These are phyloP conservation scores for Epichloe festucae DNA, from an alignment of 2,329 filamentous ascomycete species.

Conservation along the genomic window DNA sequence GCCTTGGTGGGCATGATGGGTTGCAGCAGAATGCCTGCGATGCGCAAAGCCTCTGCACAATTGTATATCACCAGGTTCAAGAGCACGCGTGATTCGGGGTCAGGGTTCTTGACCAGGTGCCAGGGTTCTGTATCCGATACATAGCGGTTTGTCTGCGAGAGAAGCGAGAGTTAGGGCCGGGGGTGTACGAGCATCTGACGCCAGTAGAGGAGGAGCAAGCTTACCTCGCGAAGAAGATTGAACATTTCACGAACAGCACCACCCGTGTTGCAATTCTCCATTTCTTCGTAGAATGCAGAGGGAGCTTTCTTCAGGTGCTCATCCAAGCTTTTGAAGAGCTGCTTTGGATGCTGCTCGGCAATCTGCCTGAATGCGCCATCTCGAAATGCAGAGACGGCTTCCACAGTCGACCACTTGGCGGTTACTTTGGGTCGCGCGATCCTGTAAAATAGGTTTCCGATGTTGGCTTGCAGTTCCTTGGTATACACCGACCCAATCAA, in stretches of 20 bases:
- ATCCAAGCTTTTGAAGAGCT: constrained; percentile 16
- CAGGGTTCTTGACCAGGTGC: constrained; percentile 34
- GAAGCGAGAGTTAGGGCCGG: too few species aligned
- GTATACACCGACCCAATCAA: constrained; percentile 65
- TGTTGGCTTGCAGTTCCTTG: constrained; percentile 59
- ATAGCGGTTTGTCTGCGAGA: constrained; percentile 25
- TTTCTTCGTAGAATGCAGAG: constrained; percentile 31
- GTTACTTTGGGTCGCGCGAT: constrained; percentile 48
- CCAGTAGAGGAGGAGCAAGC: not conserved
- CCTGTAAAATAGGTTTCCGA: constrained; percentile 71
- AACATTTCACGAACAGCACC: constrained; percentile 53
- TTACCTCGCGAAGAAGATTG: constrained; percentile 45
- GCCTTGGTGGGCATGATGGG: constrained; percentile 82
- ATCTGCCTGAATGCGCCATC: constrained; percentile 13
- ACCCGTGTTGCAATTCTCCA: constrained; percentile 53
- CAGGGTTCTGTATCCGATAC: constrained; percentile 57
- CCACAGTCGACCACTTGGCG: constrained; percentile 47
- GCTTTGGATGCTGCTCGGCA: not conserved
- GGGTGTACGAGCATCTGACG: too few species aligned
- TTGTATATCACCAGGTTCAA: constrained; percentile 55
- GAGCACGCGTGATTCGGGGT: constrained; percentile 21
- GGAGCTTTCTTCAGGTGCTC: constrained; percentile 10
- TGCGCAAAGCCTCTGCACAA: constrained; percentile 61
- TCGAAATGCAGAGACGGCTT: constrained; percentile 33
- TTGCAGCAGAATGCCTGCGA: constrained; percentile 73